Evolutionary conservation across 495 filamentous ascomycete species (phyloP).

Genomic region (Aspergillus affinis): DNA sequence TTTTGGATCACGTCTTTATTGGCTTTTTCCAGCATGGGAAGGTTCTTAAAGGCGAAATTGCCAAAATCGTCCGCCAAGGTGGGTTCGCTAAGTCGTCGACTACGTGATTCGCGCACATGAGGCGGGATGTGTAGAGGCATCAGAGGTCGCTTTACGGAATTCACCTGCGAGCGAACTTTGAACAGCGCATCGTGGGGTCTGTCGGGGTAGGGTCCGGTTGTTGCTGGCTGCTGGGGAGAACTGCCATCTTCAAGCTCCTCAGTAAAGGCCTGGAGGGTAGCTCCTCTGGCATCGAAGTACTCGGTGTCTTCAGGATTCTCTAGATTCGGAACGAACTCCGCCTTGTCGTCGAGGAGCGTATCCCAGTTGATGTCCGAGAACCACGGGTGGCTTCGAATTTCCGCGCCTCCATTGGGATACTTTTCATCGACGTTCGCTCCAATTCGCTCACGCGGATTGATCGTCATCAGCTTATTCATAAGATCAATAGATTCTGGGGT

Average conservation of each 20-base stretch:
- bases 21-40: constrained; percentile 93
- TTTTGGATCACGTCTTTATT: constrained; percentile 99
- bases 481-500: constrained; percentile 88
- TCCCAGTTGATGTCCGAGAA: constrained; percentile 88
- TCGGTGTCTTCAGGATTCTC: constrained; percentile 97
- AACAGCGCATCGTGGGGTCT: constrained; percentile 94
- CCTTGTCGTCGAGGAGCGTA: constrained; percentile 84
- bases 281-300: constrained; percentile 92
- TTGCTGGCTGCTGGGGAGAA: constrained; percentile 56
- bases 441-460: constrained; percentile 75
- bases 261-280: constrained; percentile 82
- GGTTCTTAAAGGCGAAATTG: constrained; percentile 93
- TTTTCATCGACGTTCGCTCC: constrained; percentile 82
- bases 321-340: constrained; percentile 88
- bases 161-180: constrained; percentile 82
- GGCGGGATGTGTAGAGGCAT: constrained; percentile 97
- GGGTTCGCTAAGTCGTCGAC: constrained; percentile 85
- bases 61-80: constrained; percentile 90
- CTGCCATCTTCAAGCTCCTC: constrained; percentile 91
- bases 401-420: constrained; percentile 76
- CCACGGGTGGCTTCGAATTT: constrained; percentile 88
- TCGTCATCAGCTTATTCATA: constrained; percentile 84
- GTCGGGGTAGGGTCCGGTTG: constrained; percentile 62
- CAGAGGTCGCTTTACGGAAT: constrained; percentile 76
- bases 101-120: constrained; percentile 82